A percentile compares a stretch with the other conserved stretches of the same genome.
phyloP scores from a whole-genome alignment of 805 yeast genomes.

The Jamesozyma hellenica region DNA sequence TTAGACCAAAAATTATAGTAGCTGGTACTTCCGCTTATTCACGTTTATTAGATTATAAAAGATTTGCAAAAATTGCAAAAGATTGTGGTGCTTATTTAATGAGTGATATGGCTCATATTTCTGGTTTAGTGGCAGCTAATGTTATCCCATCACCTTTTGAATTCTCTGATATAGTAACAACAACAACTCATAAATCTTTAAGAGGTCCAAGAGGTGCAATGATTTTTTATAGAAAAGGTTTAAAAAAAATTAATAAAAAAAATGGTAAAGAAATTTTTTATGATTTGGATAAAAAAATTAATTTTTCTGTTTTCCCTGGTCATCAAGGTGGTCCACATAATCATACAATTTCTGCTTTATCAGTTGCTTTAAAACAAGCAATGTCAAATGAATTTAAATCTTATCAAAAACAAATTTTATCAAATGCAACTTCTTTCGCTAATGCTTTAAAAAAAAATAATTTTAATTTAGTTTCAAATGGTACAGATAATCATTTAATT shows the following conservation, averaged over 20 bases:
- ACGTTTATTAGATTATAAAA: slow-evolving; percentile 78
- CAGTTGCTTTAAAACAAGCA: slow-evolving; percentile 91
- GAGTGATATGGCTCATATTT: slow-evolving; percentile 96
- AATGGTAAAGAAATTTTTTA: slow-evolving; percentile 70
- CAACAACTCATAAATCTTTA: slow-evolving; percentile 94
- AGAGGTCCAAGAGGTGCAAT: slow-evolving; percentile 99
- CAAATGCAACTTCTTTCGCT: slow-evolving; percentile 74
- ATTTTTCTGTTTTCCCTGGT: slow-evolving; percentile 97
- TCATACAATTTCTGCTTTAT: slow-evolving; percentile 92
- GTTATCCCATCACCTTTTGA: slow-evolving; percentile 89
- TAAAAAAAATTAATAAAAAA: slow-evolving; percentile 58
- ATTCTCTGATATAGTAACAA: slow-evolving; percentile 90
- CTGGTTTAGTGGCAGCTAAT: slow-evolving; percentile 92
- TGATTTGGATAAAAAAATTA: slow-evolving; percentile 84
- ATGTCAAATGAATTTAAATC: slow-evolving; percentile 75
- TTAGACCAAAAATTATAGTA: slow-evolving; percentile 89
- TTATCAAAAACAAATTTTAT: slow-evolving; percentile 75
- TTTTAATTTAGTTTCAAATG: slow-evolving; percentile 72
- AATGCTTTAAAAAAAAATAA: slow-evolving; percentile 54
- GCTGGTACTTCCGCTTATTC: slow-evolving; percentile 98
- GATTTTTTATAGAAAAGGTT: slow-evolving; percentile 94
- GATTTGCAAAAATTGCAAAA: slow-evolving; percentile 86
- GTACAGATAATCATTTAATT: slow-evolving; percentile 91
- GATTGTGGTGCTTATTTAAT: slow-evolving; percentile 86
- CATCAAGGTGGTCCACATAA: slow-evolving; percentile 99